Evolutionary conservation across 1,139 yeast genomes (phyloP).

Genomic region (Hemisphaericaspora xylofermentans): DNA sequence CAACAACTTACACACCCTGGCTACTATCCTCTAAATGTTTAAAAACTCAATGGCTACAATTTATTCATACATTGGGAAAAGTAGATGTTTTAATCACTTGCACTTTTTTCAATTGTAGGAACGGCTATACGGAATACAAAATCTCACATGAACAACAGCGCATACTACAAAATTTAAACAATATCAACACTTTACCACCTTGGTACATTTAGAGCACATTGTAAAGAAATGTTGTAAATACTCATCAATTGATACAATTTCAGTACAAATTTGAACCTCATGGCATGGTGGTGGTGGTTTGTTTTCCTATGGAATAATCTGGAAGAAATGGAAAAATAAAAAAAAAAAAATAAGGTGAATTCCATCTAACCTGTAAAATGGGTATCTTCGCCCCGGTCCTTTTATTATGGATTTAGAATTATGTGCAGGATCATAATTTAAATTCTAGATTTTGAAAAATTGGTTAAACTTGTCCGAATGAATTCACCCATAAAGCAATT

Average conservation of each 20-base stretch:
- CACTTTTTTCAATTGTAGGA: too few relatives aligned
- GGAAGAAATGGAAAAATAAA: neutral
- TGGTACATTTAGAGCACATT: too few relatives aligned
- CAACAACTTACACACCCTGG: too few relatives aligned
- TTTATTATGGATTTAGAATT: neutral
- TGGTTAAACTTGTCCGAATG: neutral
- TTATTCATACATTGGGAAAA: neutral
- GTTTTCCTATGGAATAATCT: neutral
- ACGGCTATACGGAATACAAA: too few relatives aligned
- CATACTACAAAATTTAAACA: too few relatives aligned
- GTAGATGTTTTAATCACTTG: neutral
- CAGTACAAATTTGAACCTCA: neutral
- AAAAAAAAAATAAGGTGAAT: neutral
- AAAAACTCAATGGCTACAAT: slow-evolving; percentile 1
- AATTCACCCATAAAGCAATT: too few relatives aligned
- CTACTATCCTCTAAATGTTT: neutral
- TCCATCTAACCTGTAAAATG: slow-evolving; percentile 6
- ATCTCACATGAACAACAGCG: too few relatives aligned
- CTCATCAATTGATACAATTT: neutral
- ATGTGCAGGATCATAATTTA: neutral
- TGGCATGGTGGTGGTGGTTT: neutral
- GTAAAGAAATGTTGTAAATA: too few relatives aligned
- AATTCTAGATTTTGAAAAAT: neutral
- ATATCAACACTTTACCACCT: too few relatives aligned
- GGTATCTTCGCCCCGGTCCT: slow-evolving; percentile 7